Evolutionary conservation across 768 basidiomycete genomes (phyloP).

Genomic region (Mrakia frigida): DNA sequence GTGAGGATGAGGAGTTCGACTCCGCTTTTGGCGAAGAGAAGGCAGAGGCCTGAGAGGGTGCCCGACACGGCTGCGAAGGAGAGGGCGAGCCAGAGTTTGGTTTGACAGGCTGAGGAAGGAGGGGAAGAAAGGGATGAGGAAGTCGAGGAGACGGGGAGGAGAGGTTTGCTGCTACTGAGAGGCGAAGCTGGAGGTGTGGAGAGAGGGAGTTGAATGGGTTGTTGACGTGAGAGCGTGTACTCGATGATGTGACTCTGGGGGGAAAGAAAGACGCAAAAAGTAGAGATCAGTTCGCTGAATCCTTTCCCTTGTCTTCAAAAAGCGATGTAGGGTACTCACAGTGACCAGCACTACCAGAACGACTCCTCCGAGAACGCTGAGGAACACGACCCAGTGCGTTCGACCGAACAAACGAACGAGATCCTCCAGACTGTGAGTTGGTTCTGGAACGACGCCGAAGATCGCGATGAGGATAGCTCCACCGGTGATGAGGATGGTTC

Average conservation of each 20-base stretch:
- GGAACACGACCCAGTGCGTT: constrained; percentile 73
- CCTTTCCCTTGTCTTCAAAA: neutral
- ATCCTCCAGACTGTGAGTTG: constrained; percentile 77
- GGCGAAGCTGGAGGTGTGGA: constrained; percentile 31
- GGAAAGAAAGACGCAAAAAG: neutral
- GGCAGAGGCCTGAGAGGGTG: constrained; percentile 83
- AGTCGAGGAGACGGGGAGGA: constrained; percentile 19
- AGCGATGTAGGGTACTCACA: constrained; percentile 47
- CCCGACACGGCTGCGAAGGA: constrained; percentile 85
- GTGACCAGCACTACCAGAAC: constrained; percentile 58
- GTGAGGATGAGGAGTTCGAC: constrained; percentile 81
- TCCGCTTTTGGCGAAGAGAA: constrained; percentile 89
- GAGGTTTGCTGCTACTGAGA: constrained; percentile 35
- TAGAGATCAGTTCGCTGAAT: neutral
- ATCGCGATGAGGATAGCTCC: constrained; percentile 84
- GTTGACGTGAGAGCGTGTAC: constrained; percentile 51
- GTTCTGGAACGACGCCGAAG: constrained; percentile 87
- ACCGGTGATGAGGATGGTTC: constrained; percentile 73
- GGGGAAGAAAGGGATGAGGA: neutral
- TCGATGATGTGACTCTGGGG: constrained; percentile 67
- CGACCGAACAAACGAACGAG: constrained; percentile 69
- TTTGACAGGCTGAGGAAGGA: constrained; percentile 28
- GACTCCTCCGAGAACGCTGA: constrained; percentile 61
- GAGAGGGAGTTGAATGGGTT: constrained; percentile 29
- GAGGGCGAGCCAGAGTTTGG: constrained; percentile 56